Base-by-base conservation (phyloP, 108 stramenopile genomes). In the Skeletonema marinoi region DNA sequence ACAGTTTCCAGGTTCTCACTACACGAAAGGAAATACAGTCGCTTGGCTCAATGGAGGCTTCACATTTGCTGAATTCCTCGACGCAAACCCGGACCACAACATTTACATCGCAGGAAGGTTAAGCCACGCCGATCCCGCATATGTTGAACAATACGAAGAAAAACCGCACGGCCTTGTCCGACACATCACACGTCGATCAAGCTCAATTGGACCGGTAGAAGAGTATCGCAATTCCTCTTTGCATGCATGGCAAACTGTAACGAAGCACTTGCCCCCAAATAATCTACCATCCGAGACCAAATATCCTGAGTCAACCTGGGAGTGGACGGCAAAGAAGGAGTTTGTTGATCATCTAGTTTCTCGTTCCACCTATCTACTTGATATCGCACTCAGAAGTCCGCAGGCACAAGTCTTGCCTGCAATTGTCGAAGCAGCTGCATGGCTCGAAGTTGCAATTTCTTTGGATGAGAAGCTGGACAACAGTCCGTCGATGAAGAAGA, bases 41-140 rank as follows among this genome's bases (percentile, higher is more conserved):
- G 62, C 70, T 12, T 65, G 86, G 75, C 11, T 50, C 17, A 73
- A 70, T 21, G 77, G 73, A 14, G 89, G 86, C 1, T 94, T 90
- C 71, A 88, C 89, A 6, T 61, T 90, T 29, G 72, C 72, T 16
- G 82, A 94, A 56, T 65, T 94, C 33, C 48, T 93, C 30, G 82
- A 88, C 35, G 73, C 73, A 3, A 94, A 94, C 70, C 50, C 60
- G 3, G 51, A 78, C 1, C 4, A 74, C 31, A 31, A 71, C 11
- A 75, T 94, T 0, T 94, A 77, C 73, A 32, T 94, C 16, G 89
- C 82, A 14, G 93, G 93, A 5, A 85, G 71, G 44, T 32, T 91
- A 14, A 90, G 66, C 62, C 82, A 82, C 60, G 70, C 74, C 9
- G 93, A 94, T 60, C 58, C 59, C 6, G 60, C 21, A 25, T 78